Evolutionary conservation across 495 filamentous ascomycete species (phyloP).

Genomic region (Podospora didyma): DNA sequence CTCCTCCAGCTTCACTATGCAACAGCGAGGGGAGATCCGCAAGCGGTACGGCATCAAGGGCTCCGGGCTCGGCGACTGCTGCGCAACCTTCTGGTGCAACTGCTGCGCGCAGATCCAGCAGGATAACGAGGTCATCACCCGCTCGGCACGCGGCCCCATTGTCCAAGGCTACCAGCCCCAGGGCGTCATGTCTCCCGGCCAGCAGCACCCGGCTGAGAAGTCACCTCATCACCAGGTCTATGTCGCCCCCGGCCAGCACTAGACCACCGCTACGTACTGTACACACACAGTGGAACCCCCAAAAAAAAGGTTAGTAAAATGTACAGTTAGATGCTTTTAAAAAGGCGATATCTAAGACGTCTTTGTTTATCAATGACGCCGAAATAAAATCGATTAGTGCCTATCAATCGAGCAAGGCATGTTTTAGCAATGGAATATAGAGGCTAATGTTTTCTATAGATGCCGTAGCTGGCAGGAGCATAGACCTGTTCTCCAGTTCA

Average conservation of each 20-base stretch:
- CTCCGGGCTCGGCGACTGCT: slow-evolving; percentile 43
- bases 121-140: slow-evolving; percentile 46
- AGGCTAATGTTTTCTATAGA: too few species aligned
- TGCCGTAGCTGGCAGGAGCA: too few species aligned
- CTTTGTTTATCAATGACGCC: too few species aligned
- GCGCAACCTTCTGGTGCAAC: slow-evolving; percentile 46
- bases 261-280: too few species aligned
- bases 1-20: slow-evolving; percentile 29
- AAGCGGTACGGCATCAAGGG: slow-evolving; percentile 47
- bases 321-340: too few species aligned
- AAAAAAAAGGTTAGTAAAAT: too few species aligned
- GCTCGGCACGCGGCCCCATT: slow-evolving; percentile 5
- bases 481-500: too few species aligned
- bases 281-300: too few species aligned
- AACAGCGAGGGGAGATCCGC: slow-evolving; percentile 49
- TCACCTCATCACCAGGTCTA: neutral
- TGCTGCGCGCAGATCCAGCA: slow-evolving; percentile 53
- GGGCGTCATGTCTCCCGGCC: neutral
- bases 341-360: too few species aligned
- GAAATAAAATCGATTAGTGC: too few species aligned
- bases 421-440: too few species aligned
- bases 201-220: neutral
- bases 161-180: slow-evolving; percentile 2
- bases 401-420: too few species aligned
- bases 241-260: neutral